Conservation (phyloP, 2,329 filamentous ascomycete genomes). For the Aspergillus bombycis region DNA sequence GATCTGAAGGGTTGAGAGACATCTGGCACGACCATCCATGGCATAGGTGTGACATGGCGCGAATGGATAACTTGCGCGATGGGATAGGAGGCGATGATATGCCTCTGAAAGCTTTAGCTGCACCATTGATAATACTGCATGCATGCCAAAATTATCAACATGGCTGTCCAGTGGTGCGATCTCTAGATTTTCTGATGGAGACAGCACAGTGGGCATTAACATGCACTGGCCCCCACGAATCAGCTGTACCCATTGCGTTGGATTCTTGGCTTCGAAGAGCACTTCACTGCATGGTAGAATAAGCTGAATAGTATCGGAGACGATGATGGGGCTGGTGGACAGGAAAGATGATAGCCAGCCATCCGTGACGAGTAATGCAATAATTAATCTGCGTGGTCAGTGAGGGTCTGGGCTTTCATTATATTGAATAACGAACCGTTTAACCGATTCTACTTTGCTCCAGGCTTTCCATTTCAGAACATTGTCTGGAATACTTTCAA, state of each 20-base stretch:
- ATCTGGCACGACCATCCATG: conserved; percentile 51
- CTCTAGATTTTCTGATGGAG: conserved; percentile 40
- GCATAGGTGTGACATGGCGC: conserved; percentile 51
- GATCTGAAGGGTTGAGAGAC: conserved; percentile 37
- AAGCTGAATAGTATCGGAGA: conserved; percentile 51
- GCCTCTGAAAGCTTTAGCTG: conserved; percentile 48
- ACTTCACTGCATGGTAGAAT: conserved; percentile 50
- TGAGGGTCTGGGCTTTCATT: neutral
- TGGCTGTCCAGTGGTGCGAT: conserved; percentile 38
- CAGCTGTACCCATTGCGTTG: conserved; percentile 42
- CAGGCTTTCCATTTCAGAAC: conserved; percentile 56
- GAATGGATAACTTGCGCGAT: conserved; percentile 43
- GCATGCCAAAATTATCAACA: conserved; percentile 41
- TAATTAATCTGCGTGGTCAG: conserved; percentile 42
- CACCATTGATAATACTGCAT: conserved; percentile 43
- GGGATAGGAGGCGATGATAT: conserved; percentile 47
- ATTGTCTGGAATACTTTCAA: conserved; percentile 48
- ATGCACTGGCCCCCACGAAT: conserved; percentile 39
- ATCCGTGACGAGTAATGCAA: conserved; percentile 50
- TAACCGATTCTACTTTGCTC: conserved; percentile 56
- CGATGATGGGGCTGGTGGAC: conserved; percentile 50
- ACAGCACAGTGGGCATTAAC: conserved; percentile 36
- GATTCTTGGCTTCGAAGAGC: conserved; percentile 47
- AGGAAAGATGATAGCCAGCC: conserved; percentile 54
- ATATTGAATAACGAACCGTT: conserved; percentile 37